Percentiles rank a stretch among this genome's conserved stretches.
Evolutionary conservation across 2,329 filamentous ascomycete species (phyloP).

Genomic region (Aureobasidium subglaciale): DNA sequence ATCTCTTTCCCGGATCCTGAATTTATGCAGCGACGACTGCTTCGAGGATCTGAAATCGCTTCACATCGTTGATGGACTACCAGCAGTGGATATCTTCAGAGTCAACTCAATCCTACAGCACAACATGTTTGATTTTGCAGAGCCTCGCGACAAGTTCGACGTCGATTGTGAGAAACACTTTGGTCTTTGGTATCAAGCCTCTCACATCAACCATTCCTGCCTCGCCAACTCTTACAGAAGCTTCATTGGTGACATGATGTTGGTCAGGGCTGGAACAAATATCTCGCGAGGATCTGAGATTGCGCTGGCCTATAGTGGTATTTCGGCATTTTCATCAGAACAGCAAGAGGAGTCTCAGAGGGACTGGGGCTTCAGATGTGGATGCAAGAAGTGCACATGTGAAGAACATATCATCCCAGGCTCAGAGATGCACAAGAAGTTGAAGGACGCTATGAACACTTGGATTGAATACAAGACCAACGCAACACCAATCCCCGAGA

Average conservation of each 20-base stretch:
- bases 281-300: slow-evolving; percentile 26
- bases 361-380: background rate
- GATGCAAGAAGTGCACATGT: background rate
- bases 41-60: background rate
- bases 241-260: slow-evolving; percentile 35
- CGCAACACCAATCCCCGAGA: background rate
- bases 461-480: background rate
- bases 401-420: background rate
- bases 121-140: slow-evolving; percentile 17
- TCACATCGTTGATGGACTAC: background rate
- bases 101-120: background rate
- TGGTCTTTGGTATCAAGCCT: slow-evolving; percentile 30
- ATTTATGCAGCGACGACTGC: background rate
- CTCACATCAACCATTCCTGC: slow-evolving; percentile 41
- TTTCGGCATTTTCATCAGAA: background rate
- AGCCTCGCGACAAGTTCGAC: background rate
- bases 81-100: background rate
- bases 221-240: slow-evolving; percentile 30
- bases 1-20: background rate
- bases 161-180: slow-evolving; percentile 17
- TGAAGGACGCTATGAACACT: too few relatives aligned
- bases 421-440: too few relatives aligned
- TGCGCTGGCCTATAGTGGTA: background rate
- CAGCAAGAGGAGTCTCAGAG: background rate
- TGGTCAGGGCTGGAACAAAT: slow-evolving; percentile 34